A percentile compares a stretch with the other conserved stretches of the same genome.
phyloP scores from a whole-genome alignment of 768 basidiomycete species.

The Mycena maculata region DNA sequence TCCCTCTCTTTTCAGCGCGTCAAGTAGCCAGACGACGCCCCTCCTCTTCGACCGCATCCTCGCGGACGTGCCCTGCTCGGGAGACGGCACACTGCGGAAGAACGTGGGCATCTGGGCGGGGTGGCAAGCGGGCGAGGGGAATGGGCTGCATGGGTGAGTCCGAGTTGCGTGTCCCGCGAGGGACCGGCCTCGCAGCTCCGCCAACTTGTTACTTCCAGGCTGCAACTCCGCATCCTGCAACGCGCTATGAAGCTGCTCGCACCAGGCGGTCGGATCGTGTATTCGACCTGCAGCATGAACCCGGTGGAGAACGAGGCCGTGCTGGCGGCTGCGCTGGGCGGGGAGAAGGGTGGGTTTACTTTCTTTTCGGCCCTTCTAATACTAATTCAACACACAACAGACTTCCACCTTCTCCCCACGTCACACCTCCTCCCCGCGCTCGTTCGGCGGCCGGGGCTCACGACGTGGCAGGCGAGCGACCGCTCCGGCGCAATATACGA shows the following conservation, averaged over 20 bases:
- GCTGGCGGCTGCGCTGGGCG: conserved; percentile 82
- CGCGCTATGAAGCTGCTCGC: conserved; percentile 93
- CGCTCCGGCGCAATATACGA: conserved; percentile 61
- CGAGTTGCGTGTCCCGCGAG: no score
- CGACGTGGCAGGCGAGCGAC: conserved; percentile 81
- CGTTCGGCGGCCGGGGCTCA: conserved; percentile 79
- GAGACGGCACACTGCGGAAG: conserved; percentile 96
- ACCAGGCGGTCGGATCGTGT: conserved; percentile 88
- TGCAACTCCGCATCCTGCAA: conserved; percentile 92
- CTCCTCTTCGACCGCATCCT: conserved; percentile 93
- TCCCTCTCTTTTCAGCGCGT: no score
- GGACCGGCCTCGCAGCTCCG: no score
- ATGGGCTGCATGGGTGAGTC: conserved; percentile 86
- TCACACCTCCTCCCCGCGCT: conserved; percentile 79
- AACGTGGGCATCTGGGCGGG: conserved; percentile 95
- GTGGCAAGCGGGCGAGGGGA: conserved; percentile 91
- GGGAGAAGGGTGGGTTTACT: conserved; percentile 67
- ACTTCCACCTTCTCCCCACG: conserved; percentile 85
- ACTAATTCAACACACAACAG: conserved; percentile 45
- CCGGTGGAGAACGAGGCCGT: conserved; percentile 98
- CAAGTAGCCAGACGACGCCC: conserved; percentile 56
- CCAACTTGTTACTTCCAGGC: no score
- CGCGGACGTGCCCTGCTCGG: conserved; percentile 97
- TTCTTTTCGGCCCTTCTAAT: neutral
- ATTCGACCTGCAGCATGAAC: conserved; percentile 97